These are phyloP conservation scores for Talaromyces sp. DNA, from an alignment of 2,329 filamentous ascomycete genomes.

Conservation along the genomic window DNA sequence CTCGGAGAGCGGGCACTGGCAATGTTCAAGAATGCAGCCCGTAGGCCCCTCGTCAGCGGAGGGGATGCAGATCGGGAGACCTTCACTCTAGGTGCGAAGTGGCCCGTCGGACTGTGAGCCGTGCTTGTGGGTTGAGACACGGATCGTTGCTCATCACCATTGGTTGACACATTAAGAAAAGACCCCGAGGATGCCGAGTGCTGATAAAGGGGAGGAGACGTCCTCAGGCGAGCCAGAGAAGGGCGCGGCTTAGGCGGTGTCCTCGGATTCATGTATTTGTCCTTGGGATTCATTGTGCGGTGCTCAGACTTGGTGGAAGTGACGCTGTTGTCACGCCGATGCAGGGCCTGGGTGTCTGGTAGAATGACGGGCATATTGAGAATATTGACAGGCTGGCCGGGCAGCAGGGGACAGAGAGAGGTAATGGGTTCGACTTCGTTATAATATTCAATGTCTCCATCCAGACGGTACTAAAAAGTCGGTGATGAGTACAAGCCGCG, in stretches of 20 bases:
- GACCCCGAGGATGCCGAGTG: slow-evolving; percentile 21
- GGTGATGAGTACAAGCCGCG: neutral
- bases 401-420: slow-evolving; percentile 75
- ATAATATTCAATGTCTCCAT: slow-evolving; percentile 71
- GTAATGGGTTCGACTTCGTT: slow-evolving; percentile 70
- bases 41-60: slow-evolving; percentile 31
- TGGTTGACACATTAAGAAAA: slow-evolving; percentile 21
- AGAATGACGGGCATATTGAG: slow-evolving; percentile 72
- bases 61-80: slow-evolving; percentile 34
- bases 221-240: slow-evolving; percentile 36
- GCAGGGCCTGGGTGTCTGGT: slow-evolving; percentile 39
- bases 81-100: slow-evolving; percentile 23
- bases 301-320: slow-evolving; percentile 56
- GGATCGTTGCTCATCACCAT: slow-evolving; percentile 23
- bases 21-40: slow-evolving; percentile 33
- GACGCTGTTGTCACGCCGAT: slow-evolving; percentile 62
- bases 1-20: slow-evolving; percentile 22
- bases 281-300: slow-evolving; percentile 72
- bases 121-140: slow-evolving; percentile 33
- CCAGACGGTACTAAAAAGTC: slow-evolving; percentile 67
- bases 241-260: slow-evolving; percentile 50
- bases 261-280: slow-evolving; percentile 69
- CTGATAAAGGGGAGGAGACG: slow-evolving; percentile 35
- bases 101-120: slow-evolving; percentile 17
- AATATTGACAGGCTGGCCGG: slow-evolving; percentile 82